Evolutionary conservation across 345 rosid species (phyloP).

Genomic region (Populus pruinosa): DNA sequence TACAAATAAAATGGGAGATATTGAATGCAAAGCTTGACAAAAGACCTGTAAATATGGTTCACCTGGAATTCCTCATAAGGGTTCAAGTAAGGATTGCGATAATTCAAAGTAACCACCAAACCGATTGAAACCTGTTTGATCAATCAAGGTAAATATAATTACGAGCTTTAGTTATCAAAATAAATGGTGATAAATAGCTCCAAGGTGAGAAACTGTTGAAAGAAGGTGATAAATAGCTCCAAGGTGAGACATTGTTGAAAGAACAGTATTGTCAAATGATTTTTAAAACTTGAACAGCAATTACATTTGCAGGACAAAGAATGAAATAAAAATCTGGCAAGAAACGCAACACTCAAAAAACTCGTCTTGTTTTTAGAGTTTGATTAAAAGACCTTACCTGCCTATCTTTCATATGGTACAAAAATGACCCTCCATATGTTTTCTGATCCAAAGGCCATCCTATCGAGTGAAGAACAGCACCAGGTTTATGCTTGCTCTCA

Average conservation of each 20-base stretch:
- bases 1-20: background rate
- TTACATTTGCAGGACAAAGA: background rate
- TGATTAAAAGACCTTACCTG: slow-evolving; percentile 39
- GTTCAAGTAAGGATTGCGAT: slow-evolving; percentile 76
- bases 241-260: too few species aligned
- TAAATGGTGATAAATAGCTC: background rate
- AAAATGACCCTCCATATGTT: slow-evolving; percentile 94
- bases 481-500: slow-evolving; percentile 79
- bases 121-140: slow-evolving; percentile 73
- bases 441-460: slow-evolving; percentile 93
- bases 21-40: background rate
- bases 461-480: slow-evolving; percentile 74
- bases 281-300: too few species aligned
- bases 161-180: background rate
- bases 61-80: slow-evolving; percentile 98
- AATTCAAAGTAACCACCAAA: slow-evolving; percentile 82
- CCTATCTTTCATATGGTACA: slow-evolving; percentile 89
- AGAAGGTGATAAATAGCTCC: too few species aligned
- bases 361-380: background rate
- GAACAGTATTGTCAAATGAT: too few species aligned
- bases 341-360: background rate
- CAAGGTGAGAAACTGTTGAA: too few species aligned
- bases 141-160: slow-evolving; percentile 19
- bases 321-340: background rate
- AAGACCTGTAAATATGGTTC: slow-evolving; percentile 7